These are phyloP conservation scores for Asterophora parasitica DNA, from an alignment of 768 basidiomycete genomes.

Conservation along the genomic window DNA sequence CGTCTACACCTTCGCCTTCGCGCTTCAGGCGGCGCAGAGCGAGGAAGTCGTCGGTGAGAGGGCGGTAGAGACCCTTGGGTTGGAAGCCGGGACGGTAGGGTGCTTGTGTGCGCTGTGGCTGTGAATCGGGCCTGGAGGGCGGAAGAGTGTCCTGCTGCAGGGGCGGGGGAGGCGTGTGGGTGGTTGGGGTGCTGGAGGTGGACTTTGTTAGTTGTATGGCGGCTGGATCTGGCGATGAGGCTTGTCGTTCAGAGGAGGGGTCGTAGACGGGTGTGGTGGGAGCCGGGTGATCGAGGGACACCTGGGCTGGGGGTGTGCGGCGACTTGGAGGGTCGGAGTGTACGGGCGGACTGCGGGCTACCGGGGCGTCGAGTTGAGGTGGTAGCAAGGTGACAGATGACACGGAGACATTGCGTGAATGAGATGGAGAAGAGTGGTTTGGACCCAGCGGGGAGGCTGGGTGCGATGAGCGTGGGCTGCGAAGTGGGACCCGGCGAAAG, in stretches of 20 bases:
- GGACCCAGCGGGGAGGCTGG: conserved; percentile 29
- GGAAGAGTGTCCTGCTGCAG: neutral
- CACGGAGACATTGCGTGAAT: conserved; percentile 13
- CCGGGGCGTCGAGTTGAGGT: conserved; percentile 1
- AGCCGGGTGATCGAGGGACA: neutral
- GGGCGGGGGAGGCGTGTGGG: neutral
- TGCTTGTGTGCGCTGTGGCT: conserved; percentile 29
- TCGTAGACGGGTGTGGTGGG: neutral
- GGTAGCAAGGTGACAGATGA: conserved; percentile 4
- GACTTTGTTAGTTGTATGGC: neutral
- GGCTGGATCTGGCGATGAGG: neutral
- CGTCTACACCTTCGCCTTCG: conserved; percentile 32
- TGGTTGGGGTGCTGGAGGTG: neutral
- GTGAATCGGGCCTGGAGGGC: neutral
- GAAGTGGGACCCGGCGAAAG: conserved; percentile 44
- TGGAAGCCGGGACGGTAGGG: conserved; percentile 93
- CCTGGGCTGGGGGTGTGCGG: neutral
- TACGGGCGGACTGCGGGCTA: neutral
- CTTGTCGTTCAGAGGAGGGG: neutral
- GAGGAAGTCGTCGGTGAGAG: conserved; percentile 79
- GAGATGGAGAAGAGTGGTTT: conserved; percentile 14
- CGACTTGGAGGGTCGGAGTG: neutral
- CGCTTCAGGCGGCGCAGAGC: conserved; percentile 36
- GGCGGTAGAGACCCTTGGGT: conserved; percentile 78
- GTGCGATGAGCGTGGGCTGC: conserved; percentile 29